Base-by-base conservation (phyloP, 345 rosid species). In the Eutrema japonicum region DNA sequence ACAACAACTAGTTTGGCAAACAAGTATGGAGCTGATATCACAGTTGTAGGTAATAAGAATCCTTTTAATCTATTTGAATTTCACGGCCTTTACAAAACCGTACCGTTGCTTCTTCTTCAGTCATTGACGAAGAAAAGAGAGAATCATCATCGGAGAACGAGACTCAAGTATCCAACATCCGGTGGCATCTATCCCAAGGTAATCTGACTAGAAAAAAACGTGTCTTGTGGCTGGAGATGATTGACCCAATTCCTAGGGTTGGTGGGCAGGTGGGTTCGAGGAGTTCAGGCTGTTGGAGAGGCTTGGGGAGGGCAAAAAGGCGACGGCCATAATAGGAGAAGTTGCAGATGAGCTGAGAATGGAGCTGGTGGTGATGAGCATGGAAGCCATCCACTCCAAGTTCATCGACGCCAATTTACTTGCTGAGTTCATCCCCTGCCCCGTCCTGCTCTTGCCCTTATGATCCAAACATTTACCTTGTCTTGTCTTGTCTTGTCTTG, bases 321-420 rank as follows among this genome's bases (percentile, higher is more conserved):
- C 93, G 18, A 89, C 98, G 0, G 98, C 97, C 2, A 83, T 94
- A 22, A 91, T 94, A 10, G 98, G 98, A 8, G 98, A 94, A 82
- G 97, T 94, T 50, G 98, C 98, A 0, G 98, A 94, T 69, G 98
- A 91, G 49, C 80, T 94, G 26, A 84, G 78, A 65, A 76, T 90
- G 83, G 98, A 94, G 82, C 81, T 94, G 59, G 98, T 94, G 9
- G 85, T 94, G 12, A 64, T 94, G 79, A 94, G 98, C 82, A 91
- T 94, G 98, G 98, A 91, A 59, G 96, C 98, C 56, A 91, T 94
- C 73, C 98, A 94, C 78, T 94, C 97, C n/a, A 94, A 94, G 86
- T 89, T 87, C 67, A 90, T 94, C 5, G 97, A 94, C 77, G 96
- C 96, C 42, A 94, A 94, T 80, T 81, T 94, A 33, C 85, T 89